phyloP scores from a whole-genome alignment of 805 yeast genomes.

The Phaffomyces thermotolerans region DNA sequence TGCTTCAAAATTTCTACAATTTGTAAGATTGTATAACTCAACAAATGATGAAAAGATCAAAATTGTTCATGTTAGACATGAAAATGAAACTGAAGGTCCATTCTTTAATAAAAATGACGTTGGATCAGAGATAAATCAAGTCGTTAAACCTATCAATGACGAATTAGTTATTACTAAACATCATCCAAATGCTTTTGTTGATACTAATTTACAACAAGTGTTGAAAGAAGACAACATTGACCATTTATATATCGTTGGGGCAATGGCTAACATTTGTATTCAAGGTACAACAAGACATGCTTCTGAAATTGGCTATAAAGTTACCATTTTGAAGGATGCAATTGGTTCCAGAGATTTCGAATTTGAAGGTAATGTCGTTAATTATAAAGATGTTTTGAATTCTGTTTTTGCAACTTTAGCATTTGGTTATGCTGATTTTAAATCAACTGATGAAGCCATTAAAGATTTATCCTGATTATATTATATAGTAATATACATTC shows the following conservation, averaged over 20 bases:
- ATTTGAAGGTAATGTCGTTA: constrained; percentile 11
- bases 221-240: constrained; percentile 7
- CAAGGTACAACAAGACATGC: constrained; percentile 18
- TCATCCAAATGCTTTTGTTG: constrained; percentile 13
- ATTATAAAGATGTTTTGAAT: constrained; percentile 7
- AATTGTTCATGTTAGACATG: constrained; percentile 15
- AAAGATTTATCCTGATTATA: not conserved
- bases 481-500: not conserved
- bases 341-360: constrained; percentile 14
- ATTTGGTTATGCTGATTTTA: constrained; percentile 10
- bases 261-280: constrained; percentile 17
- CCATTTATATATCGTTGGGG: constrained; percentile 12
- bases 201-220: constrained; percentile 9
- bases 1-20: constrained; percentile 9
- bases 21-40: constrained; percentile 6
- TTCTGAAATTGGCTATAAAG: constrained; percentile 14
- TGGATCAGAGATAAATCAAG: constrained; percentile 11
- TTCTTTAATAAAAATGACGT: constrained; percentile 6
- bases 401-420: constrained; percentile 14
- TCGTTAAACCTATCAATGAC: constrained; percentile 6
- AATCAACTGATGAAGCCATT: constrained; percentile 7
- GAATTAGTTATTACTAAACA: constrained; percentile 11
- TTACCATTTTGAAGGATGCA: constrained; percentile 12
- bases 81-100: constrained; percentile 3
- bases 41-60: not conserved